Conservation (phyloP, 1,284 basidiomycete species). For the Ustilago shanxiensis region DNA sequence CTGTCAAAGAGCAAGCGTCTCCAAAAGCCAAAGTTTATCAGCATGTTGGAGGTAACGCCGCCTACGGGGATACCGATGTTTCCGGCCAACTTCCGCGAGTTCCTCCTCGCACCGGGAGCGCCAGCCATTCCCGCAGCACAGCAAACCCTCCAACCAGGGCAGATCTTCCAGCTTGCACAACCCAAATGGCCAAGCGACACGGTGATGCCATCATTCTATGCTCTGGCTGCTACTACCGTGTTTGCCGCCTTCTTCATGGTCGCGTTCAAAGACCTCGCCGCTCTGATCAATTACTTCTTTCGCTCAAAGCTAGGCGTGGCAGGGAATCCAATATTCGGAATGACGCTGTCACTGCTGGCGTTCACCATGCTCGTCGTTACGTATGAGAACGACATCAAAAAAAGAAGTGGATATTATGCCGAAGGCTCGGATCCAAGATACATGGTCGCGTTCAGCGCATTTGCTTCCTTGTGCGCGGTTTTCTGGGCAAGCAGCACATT, state of each 20-base stretch:
- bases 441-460: conserved; percentile 24
- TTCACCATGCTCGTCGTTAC: conserved; percentile 36
- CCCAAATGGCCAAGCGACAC: conserved; percentile 36
- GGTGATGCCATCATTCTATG: conserved; percentile 40
- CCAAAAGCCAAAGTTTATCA: background rate
- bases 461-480: conserved; percentile 26
- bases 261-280: conserved; percentile 40
- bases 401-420: conserved; percentile 35
- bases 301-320: conserved; percentile 23
- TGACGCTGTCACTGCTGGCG: conserved; percentile 31
- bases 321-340: conserved; percentile 28
- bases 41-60: conserved; percentile 39
- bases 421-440: conserved; percentile 35
- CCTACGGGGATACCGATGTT: conserved; percentile 38
- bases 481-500: conserved; percentile 39
- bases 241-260: conserved; percentile 36
- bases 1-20: too few relatives aligned
- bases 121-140: conserved; percentile 26
- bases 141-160: conserved; percentile 33
- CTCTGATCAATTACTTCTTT: conserved; percentile 38
- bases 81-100: conserved; percentile 44
- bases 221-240: conserved; percentile 29
- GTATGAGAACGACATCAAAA: conserved; percentile 49
- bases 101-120: conserved; percentile 23
- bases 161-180: conserved; percentile 46